Percentiles rank a stretch among this genome's conserved stretches.
Conservation (phyloP, 768 basidiomycete genomes). For the Zangia roseola region DNA sequence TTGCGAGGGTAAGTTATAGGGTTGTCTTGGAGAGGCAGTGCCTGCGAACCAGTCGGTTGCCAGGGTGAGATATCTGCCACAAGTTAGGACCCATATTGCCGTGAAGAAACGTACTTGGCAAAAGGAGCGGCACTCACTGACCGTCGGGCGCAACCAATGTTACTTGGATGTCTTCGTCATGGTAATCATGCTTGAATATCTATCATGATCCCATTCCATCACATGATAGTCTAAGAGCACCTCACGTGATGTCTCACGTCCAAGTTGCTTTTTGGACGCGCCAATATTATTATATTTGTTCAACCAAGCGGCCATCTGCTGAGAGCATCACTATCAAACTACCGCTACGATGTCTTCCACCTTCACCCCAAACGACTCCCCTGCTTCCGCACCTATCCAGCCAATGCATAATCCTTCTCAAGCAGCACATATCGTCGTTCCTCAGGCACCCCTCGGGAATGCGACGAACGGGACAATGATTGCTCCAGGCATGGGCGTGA, state of each 20-base stretch:
- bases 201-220: too few relatives aligned
- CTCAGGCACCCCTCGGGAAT: conserved; percentile 79
- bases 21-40: too few relatives aligned
- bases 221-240: conserved; percentile 7
- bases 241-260: conserved; percentile 29
- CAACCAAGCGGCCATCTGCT: conserved; percentile 6
- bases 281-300: background rate
- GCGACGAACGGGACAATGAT: conserved; percentile 50
- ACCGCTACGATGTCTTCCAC: conserved; percentile 49
- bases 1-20: too few relatives aligned
- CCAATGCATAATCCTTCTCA: conserved; percentile 85
- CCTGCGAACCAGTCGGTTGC: too few relatives aligned
- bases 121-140: too few relatives aligned
- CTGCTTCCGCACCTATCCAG: conserved; percentile 60
- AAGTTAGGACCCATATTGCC: too few relatives aligned
- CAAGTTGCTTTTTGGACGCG: conserved; percentile 27
- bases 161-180: too few relatives aligned
- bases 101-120: too few relatives aligned
- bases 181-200: too few relatives aligned
- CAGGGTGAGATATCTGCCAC: too few relatives aligned
- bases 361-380: conserved; percentile 66
- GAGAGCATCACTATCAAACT: background rate
- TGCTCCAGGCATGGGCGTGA: conserved; percentile 77
- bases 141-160: too few relatives aligned
- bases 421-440: conserved; percentile 73